A percentile compares a stretch with the other conserved stretches of the same genome.
phyloP scores from a whole-genome alignment of 129 eudicot species.

The Erigeron canadensis region DNA sequence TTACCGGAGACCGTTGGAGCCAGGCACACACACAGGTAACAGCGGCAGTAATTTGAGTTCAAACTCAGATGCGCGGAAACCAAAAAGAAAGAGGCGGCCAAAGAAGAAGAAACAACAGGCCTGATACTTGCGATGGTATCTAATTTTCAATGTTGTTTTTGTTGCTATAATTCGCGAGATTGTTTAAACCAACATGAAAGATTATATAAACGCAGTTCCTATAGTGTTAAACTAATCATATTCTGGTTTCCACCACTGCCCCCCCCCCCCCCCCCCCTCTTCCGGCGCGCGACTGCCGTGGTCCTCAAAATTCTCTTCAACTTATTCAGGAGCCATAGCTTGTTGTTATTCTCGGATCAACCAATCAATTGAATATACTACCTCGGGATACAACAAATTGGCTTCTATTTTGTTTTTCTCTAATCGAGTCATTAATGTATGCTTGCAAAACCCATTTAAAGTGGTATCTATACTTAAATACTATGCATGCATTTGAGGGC shows the following conservation, averaged over 20 bases:
- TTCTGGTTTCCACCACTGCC: too few species aligned
- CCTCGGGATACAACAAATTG: background rate
- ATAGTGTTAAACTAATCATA: constrained; percentile 17
- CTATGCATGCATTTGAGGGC: too few species aligned
- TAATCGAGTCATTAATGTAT: too few species aligned
- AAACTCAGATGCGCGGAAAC: constrained; percentile 82
- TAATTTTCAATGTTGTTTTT: constrained; percentile 16
- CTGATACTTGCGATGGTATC: background rate
- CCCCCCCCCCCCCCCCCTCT: too few species aligned
- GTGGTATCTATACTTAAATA: too few species aligned
- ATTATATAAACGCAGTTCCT: constrained; percentile 9
- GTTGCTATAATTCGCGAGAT: background rate
- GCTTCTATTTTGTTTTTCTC: background rate
- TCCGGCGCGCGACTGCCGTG: too few species aligned
- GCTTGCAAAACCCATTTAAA: too few species aligned
- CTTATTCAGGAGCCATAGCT: background rate
- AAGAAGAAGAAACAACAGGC: constrained; percentile 85
- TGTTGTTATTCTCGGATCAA: background rate
- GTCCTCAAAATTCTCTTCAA: background rate
- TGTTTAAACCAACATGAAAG: background rate
- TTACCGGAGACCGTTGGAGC: constrained; percentile 38
- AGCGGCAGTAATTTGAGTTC: constrained; percentile 79
- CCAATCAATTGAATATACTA: background rate
- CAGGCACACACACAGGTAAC: constrained; percentile 46
- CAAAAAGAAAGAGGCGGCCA: constrained; percentile 86